Evolutionary conservation across 495 filamentous ascomycete species (phyloP).

Genomic region (Parmelia sp.): DNA sequence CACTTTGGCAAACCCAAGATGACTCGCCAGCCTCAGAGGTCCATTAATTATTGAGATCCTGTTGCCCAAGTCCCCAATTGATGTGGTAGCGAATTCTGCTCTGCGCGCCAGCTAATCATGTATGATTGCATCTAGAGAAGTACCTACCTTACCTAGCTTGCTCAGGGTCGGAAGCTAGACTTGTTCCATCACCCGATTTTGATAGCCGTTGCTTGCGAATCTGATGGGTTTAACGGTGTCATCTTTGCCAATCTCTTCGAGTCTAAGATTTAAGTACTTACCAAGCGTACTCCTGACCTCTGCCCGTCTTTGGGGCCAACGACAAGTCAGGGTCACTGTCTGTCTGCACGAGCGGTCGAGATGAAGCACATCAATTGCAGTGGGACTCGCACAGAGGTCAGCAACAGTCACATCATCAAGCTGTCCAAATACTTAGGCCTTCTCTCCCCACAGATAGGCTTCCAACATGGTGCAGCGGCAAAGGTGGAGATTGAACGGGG

Average conservation of each 20-base stretch:
- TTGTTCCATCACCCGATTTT: too few relatives aligned
- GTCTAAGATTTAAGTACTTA: too few relatives aligned
- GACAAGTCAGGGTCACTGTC: background rate
- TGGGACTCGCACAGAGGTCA: conserved; percentile 15
- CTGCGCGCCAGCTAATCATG: too few relatives aligned
- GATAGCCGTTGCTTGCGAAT: too few relatives aligned
- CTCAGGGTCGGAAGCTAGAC: too few relatives aligned
- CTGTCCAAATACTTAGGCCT: background rate
- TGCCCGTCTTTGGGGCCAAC: background rate
- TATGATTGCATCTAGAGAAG: too few relatives aligned
- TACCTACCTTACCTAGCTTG: too few relatives aligned
- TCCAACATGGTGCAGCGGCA: conserved; percentile 47
- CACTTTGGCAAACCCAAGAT: background rate
- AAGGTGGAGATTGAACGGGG: conserved; percentile 39
- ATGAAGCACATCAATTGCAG: conserved; percentile 16
- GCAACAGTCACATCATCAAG: background rate
- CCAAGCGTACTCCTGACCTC: too few relatives aligned
- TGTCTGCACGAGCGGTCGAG: background rate
- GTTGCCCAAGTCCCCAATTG: too few relatives aligned
- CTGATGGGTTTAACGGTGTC: too few relatives aligned
- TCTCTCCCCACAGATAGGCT: conserved; percentile 40
- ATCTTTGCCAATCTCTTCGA: too few relatives aligned
- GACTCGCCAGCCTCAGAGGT: background rate
- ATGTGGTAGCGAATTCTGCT: too few relatives aligned
- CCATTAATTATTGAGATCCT: background rate